Base-by-base conservation (phyloP, 306 rosid species). In the Ammopiptanthus mongolicus region DNA sequence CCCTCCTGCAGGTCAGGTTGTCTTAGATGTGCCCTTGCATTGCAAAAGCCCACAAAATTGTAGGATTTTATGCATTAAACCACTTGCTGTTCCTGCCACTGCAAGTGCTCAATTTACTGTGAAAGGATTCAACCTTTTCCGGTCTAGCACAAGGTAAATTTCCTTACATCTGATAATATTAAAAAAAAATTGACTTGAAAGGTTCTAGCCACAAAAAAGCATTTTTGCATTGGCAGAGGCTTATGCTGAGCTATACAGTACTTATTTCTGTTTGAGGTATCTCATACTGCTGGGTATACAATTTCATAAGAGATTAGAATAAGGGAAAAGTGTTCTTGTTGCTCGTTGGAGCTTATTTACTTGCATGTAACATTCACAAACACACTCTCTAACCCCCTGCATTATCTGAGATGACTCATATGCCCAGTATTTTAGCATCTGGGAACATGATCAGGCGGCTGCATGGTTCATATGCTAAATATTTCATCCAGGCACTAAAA, bases 1-100 rank as follows among this genome's bases (percentile, higher is more conserved):
- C 41, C 78, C 51, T 75, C 66, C 69, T 82, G 75, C 90, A 93
- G 98, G 97, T 81, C 90, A 88, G 76, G 89, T 91, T 77, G 88
- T 89, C 50, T 63, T 91, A 22, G 98, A 93, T 71, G 83, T 78
- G 68, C 89, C 97, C 55, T 81, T 91, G 81, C 84, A 68, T 59
- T 85, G 85, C 18, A 83, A 78, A 82, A 86, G 82, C 69, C 69
- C 80, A 17, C 78, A 80, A 52, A 76, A 69, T 83, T 78, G 89
- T 85, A 80, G 79, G 82, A 93, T 93, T 74, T 75, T 82, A 80
- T 82, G 88, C 70, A 71, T 93, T 39, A 91, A 83, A 74, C 98
- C 98, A 31, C 88, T 93, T 81, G 98, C 98, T 19, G 86, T 91
- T 78, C 77, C 97, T 71, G 47, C 86, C 41, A 89, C 81, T 69